Evolutionary conservation across 2,329 filamentous ascomycete genomes (phyloP).

Genomic region (Purpureocillium takamizusanense): DNA sequence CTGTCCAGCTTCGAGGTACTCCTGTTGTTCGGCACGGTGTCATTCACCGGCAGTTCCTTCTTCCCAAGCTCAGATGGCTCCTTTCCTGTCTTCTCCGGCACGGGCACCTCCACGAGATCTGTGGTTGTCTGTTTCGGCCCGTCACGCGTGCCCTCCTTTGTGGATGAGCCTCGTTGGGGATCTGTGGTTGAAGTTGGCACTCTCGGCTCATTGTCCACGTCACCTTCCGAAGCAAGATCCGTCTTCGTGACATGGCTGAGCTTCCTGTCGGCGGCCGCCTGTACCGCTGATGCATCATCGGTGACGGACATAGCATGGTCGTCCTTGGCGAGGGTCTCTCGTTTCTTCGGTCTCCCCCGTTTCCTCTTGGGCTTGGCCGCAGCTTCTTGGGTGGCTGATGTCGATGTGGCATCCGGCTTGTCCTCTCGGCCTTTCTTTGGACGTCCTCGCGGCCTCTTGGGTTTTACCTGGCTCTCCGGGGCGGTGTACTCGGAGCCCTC

Average conservation of each 20-base stretch:
- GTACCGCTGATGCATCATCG: no score
- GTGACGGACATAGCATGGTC: background rate
- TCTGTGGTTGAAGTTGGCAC: no score
- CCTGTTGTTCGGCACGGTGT: background rate
- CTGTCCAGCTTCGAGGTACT: conserved; percentile 1
- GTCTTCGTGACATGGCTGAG: no score
- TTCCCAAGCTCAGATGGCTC: background rate
- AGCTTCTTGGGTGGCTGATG: background rate
- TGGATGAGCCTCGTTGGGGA: no score
- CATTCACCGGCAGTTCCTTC: conserved; percentile 2
- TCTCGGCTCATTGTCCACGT: no score
- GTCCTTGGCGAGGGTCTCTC: background rate
- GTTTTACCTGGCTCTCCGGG: conserved; percentile 8
- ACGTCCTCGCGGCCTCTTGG: conserved; percentile 21
- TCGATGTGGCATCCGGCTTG: conserved; percentile 7
- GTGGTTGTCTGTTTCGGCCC: no score
- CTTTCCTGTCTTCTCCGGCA: no score
- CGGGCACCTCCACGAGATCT: no score
- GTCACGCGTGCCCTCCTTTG: no score
- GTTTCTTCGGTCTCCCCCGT: conserved; percentile 34
- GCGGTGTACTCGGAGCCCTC: conserved; percentile 6
- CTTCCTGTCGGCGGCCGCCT: background rate
- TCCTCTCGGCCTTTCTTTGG: conserved; percentile 17
- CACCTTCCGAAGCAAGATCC: no score
- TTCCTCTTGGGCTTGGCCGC: conserved; percentile 19